Conservation (phyloP, 1,284 basidiomycete species). For the Albatrellus sp. region DNA sequence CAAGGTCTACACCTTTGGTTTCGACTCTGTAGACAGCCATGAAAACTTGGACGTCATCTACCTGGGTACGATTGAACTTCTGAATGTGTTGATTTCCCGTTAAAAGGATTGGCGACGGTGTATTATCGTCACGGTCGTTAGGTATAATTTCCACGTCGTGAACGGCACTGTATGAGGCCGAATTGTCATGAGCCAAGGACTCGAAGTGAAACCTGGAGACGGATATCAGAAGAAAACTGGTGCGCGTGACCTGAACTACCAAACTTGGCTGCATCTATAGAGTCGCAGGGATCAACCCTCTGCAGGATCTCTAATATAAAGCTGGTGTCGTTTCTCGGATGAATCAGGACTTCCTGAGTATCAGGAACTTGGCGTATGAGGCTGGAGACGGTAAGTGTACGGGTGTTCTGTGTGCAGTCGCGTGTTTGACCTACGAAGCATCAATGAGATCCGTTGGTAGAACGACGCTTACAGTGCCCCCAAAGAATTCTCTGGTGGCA, state of each 20-base stretch:
- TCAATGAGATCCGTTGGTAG: conserved; percentile 61
- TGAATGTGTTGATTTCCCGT: conserved; percentile 58
- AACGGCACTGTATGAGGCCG: conserved; percentile 43
- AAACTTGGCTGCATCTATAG: conserved; percentile 60
- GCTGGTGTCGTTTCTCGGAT: conserved; percentile 56
- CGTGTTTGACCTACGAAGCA: conserved; percentile 59
- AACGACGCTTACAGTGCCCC: conserved; percentile 68
- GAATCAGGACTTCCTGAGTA: conserved; percentile 89
- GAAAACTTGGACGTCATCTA: conserved; percentile 64
- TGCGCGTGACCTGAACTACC: conserved; percentile 11
- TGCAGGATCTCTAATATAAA: conserved; percentile 83
- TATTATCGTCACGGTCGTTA: conserved; percentile 32
- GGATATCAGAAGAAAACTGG: conserved; percentile 1
- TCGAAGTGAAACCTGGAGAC: conserved; percentile 76
- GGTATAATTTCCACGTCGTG: conserved; percentile 27
- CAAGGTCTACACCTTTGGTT: conserved; percentile 61
- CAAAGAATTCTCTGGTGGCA: conserved; percentile 37
- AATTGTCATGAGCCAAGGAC: conserved; percentile 88
- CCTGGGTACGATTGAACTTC: conserved; percentile 59
- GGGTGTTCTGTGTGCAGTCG: neutral
- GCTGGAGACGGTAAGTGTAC: conserved; percentile 28
- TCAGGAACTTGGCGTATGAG: conserved; percentile 91
- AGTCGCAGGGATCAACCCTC: conserved; percentile 48
- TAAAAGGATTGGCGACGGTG: conserved; percentile 51
- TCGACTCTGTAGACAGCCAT: conserved; percentile 74